Evolutionary conservation across 1,139 yeast species (phyloP), one percentile per base, ranked within the genome.

Genomic region (Taiozyma sp.): DNA sequence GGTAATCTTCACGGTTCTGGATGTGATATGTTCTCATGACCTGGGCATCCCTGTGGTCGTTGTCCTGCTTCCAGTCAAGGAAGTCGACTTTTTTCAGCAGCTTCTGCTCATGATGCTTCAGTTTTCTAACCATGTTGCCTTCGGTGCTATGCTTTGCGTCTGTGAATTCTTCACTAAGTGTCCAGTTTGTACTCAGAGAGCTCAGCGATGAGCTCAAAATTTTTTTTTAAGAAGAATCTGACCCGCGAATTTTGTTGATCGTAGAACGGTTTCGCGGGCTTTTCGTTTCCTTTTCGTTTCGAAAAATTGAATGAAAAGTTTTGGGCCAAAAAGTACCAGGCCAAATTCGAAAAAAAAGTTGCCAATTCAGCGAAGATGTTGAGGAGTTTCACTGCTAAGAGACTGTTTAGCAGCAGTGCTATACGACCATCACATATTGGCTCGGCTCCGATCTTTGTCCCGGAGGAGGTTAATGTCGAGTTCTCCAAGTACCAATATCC

Each of bases 41-140:
- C 68, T 89, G 95, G 38, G 96, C 85, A 64, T 93, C 99, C 57
- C 99, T 76, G 68, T 95, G 99, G 40, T 95, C 92, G 54, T 86
- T 86, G 68, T 93, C 99, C 65, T 91, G 96, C 69, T 93, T 93
- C 97, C 98, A 95, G 70, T 93, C 96, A 51, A 91, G 87, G 74
- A 95, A 90, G 68, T 93, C 98, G 54, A 93, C 98, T 71, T 93
- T 95, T 75, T 89, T 92, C 64, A 93, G 81, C 66, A 93, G 81
- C 73, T 91, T 92, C 76, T 88, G 85, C 78, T 93, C 99, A 71
- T 93, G 99, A 73, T 88, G 91, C 69, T 93, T 95, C 57, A 93
- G 80, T 63, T 87, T 81, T 70, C 99, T 81, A 51, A 90, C 97
- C 98, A 92, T 92, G 29, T 24, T 14, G 27, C 8, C 27, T 24